These are phyloP conservation scores for Anthoceros angustus DNA, from an alignment of 225 moss, liverwort and hornwort species.

Conservation along the genomic window DNA sequence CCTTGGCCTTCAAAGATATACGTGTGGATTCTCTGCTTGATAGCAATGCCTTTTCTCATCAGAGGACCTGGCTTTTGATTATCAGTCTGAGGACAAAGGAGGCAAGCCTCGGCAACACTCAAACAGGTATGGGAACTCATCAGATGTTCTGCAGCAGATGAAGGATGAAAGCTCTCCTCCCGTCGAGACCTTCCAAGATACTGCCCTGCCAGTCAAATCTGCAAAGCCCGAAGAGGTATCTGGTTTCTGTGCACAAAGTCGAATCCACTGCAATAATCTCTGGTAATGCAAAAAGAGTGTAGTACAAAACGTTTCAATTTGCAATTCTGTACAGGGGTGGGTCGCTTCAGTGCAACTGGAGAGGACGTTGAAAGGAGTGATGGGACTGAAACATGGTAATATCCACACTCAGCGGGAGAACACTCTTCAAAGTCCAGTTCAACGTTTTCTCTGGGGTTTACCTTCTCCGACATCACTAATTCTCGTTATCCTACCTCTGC, in stretches of 20 bases:
- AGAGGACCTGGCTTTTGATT: neutral
- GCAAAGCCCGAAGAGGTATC: neutral
- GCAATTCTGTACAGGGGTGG: constrained; percentile 12
- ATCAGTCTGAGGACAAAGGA: neutral
- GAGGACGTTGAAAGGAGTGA: constrained; percentile 19
- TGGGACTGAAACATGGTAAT: constrained; percentile 19
- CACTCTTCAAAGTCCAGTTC: neutral
- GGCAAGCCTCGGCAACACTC: neutral
- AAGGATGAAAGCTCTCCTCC: neutral
- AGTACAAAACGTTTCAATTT: neutral
- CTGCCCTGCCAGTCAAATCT: neutral
- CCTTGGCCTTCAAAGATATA: neutral
- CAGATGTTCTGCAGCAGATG: neutral
- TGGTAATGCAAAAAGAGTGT: neutral
- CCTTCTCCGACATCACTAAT: neutral
- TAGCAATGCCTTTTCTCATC: neutral
- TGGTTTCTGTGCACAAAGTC: too few relatives aligned
- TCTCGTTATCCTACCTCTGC: neutral
- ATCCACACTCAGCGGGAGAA: neutral
- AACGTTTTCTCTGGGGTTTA: neutral
- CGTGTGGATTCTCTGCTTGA: neutral
- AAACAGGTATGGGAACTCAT: neutral
- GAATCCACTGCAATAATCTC: neutral
- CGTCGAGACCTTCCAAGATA: neutral
- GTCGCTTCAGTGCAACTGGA: constrained; percentile 24